A percentile compares a stretch with the other conserved stretches of the same genome.
phyloP scores from a whole-genome alignment of 495 filamentous ascomycete genomes.

The Aspergillus panamensis region DNA sequence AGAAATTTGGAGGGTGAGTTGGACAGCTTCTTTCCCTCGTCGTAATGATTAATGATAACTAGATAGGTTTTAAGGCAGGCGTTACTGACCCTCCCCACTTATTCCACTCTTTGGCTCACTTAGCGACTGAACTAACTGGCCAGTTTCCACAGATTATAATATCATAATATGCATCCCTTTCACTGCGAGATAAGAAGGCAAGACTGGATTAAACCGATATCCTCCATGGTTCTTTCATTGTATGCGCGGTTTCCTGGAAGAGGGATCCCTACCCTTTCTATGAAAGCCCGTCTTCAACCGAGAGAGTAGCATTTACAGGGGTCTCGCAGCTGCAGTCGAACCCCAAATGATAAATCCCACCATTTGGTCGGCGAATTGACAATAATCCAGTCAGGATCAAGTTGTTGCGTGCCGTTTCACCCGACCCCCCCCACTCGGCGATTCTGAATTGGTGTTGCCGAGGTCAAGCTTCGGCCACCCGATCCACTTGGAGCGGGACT shows the following conservation, averaged over 20 bases:
- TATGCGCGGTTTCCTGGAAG: background rate
- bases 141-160: no score
- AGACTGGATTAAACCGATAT: no score
- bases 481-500: background rate
- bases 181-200: no score
- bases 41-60: no score
- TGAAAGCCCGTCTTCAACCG: no score
- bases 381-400: background rate
- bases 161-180: no score
- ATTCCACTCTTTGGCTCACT: no score
- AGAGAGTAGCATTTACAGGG: background rate
- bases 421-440: slow-evolving; percentile 7
- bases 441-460: slow-evolving; percentile 2
- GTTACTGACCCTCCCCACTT: no score
- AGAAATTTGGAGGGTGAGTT: background rate
- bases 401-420: slow-evolving; percentile 10
- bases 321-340: background rate
- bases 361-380: background rate
- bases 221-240: no score
- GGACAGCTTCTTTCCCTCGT: no score
- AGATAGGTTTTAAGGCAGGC: slow-evolving; percentile 9
- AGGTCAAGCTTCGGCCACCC: slow-evolving; percentile 12
- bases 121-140: no score
- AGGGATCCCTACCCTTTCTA: no score
- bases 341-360: background rate